Base-by-base conservation (phyloP, 306 rosid species). In the Comarum palustre region DNA sequence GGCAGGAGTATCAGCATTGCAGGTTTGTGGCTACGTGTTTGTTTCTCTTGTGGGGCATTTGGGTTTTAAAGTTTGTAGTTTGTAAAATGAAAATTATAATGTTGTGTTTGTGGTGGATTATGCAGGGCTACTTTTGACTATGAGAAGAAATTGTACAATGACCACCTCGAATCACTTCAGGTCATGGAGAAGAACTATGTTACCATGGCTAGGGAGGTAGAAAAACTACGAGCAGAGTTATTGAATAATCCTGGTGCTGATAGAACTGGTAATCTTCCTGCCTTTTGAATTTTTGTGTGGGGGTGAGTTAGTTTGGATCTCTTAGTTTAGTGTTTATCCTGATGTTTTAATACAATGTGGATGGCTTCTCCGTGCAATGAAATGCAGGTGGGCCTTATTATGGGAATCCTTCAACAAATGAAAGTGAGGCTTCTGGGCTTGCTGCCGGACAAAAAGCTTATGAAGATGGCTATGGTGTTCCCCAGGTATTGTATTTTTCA, bases 151-250 rank as follows among this genome's bases (percentile, higher is more conserved):
- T 73, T 91, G 72, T 95, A 95, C 87, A 84, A 84, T 75, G 93
- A 91, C 73, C 99, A 88, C 87, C 96, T 95, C 27, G 96, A 91
- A 84, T 91, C 99, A 36, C 97, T 95, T 82, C 97, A 91, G 82
- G 87, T 81, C 77, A 91, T 95, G 99, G 96, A 95, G 77, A 91
- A 88, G 87, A 90, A 95, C 82, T 95, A 90, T 71, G 76, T 87
- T 67, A 86, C 96, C 57, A 95, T 91, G 99, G 88, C 96, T 77
- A 87, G 85, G 87, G 99, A 91, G 86, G 87, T 91, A 61, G 99
- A 91, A 75, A 95, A 91, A 84, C 99, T 91, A 73, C 86, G 89
- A 69, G 97, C 97, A 58, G 97, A 95, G 86, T 84, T 91, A 54
- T 79, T 88, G 66, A 88, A 90, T 73, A 79, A 82, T 41, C 66